A percentile compares a stretch with the other conserved stretches of the same genome.
These are phyloP conservation scores for Cubamyces lactineus DNA, from an alignment of 768 basidiomycete genomes.

Conservation along the genomic window DNA sequence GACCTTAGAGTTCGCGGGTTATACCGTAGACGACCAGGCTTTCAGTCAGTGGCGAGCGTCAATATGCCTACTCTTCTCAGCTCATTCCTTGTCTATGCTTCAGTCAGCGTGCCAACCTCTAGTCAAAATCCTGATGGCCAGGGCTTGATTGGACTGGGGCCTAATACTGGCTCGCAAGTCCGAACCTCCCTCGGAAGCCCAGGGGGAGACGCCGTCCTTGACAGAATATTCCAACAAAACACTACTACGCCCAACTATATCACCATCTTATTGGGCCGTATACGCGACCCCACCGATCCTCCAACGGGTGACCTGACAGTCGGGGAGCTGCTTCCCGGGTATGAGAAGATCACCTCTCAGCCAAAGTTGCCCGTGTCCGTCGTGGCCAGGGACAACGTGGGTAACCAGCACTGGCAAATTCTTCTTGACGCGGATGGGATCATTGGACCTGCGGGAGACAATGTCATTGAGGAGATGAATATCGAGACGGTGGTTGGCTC, in stretches of 20 bases:
- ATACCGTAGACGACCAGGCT: slow-evolving; percentile 48
- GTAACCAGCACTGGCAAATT: slow-evolving; percentile 67
- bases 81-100: neutral
- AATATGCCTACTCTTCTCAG: neutral
- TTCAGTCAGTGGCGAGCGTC: slow-evolving; percentile 41
- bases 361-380: slow-evolving; percentile 53
- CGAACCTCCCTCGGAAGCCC: slow-evolving; percentile 38
- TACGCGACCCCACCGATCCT: slow-evolving; percentile 52
- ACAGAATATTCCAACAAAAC: slow-evolving; percentile 67
- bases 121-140: slow-evolving; percentile 36
- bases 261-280: slow-evolving; percentile 65
- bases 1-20: slow-evolving; percentile 47
- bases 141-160: slow-evolving; percentile 63
- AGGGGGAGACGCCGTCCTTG: slow-evolving; percentile 57
- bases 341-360: slow-evolving; percentile 51
- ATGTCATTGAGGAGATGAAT: slow-evolving; percentile 51
- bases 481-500: slow-evolving; percentile 48
- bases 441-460: slow-evolving; percentile 60
- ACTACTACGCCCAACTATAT: slow-evolving; percentile 60
- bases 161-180: slow-evolving; percentile 57
- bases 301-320: slow-evolving; percentile 67
- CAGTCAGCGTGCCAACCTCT: slow-evolving; percentile 47
- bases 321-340: slow-evolving; percentile 57
- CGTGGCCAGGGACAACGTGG: slow-evolving; percentile 36
- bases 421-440: slow-evolving; percentile 64